Base-by-base conservation (phyloP, 2,329 filamentous ascomycete species). In the Didymella pomorum region DNA sequence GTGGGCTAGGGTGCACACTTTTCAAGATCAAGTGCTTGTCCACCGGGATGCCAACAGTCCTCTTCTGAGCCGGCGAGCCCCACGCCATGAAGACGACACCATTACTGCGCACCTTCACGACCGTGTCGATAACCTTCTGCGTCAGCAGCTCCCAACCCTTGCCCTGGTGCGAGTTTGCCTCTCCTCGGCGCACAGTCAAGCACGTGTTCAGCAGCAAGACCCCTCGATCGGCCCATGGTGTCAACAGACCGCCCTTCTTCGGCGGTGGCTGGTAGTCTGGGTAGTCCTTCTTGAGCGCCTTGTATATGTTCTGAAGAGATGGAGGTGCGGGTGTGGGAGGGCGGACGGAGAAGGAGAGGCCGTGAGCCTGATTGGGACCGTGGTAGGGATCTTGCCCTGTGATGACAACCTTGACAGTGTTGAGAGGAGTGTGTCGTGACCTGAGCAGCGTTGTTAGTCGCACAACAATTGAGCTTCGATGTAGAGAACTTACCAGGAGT, bases 301-400 rank as follows among this genome's bases (percentile, higher is more conserved):
- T 93, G 82, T 96, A 99, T 80, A 99, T 97, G 80, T 99, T 99
- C 69, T 87, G 87, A 16, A 99, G 87, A 1, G 92, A 97, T 0
- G 94, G 93, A 0, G 95, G 95, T 1, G 94, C 92, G 4, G 87
- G 86, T 0, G 92, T 96, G 0, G 95, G 95, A 3, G 94, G 89
- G 10, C 91, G 91, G 54, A 98, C 93, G 46, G 92, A 97, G 83
- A 99, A 99, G 75, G 91, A 94, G 58, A 99, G 88, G 42, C 95
- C 95, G 77, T 98, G 95, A 49, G 95, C 95, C 82, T 99, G 95
- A 78, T 96, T 96, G 76, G 87, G 78, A 76, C 96, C 96, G 81
- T 99, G 95, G 78, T 99, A 99, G 2, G 95, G 95, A 76, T 99
- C 95, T 80, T 99, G 95, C 65, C 95, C 95, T 53, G 98, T 79